These are phyloP conservation scores for Stagonosporopsis vannaccii DNA, from an alignment of 2,329 filamentous ascomycete genomes.

Conservation along the genomic window DNA sequence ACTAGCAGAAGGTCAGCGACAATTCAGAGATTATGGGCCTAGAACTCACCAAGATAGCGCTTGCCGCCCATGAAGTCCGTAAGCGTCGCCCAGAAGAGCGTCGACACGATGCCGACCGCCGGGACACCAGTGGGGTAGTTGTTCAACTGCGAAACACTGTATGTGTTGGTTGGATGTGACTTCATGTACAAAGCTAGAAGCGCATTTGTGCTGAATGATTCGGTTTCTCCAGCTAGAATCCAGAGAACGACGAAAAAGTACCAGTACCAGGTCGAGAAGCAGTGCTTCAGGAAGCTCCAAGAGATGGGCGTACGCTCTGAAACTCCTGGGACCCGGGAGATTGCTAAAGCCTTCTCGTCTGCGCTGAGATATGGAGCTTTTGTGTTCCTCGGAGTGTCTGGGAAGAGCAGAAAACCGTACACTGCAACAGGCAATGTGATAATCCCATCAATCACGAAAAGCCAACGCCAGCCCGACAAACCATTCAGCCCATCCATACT, in stretches of 20 bases:
- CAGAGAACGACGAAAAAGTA: constrained; percentile 72
- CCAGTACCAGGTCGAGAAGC: constrained; percentile 68
- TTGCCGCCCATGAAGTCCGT: constrained; percentile 71
- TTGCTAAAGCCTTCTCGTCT: constrained; percentile 53
- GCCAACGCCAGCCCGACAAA: constrained; percentile 63
- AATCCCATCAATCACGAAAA: constrained; percentile 58
- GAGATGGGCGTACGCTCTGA: constrained; percentile 56
- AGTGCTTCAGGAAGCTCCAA: constrained; percentile 60
- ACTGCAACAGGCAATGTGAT: constrained; percentile 65
- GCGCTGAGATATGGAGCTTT: constrained; percentile 53
- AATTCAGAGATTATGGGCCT: not conserved
- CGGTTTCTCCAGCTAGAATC: constrained; percentile 75
- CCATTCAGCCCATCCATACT: constrained; percentile 58
- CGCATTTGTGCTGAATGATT: constrained; percentile 72
- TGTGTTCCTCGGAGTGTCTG: constrained; percentile 54
- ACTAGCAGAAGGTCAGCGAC: constrained; percentile 25
- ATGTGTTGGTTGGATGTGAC: constrained; percentile 53
- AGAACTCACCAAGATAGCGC: constrained; percentile 62
- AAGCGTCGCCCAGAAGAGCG: constrained; percentile 72
- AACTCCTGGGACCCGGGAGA: constrained; percentile 55
- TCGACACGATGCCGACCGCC: constrained; percentile 62
- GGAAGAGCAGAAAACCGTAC: constrained; percentile 60
- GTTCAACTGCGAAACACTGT: constrained; percentile 60
- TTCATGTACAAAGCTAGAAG: constrained; percentile 63
- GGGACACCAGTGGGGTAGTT: constrained; percentile 63